phyloP scores from a whole-genome alignment of 257 asterid genomes.

The Solanum chiquidenum region DNA sequence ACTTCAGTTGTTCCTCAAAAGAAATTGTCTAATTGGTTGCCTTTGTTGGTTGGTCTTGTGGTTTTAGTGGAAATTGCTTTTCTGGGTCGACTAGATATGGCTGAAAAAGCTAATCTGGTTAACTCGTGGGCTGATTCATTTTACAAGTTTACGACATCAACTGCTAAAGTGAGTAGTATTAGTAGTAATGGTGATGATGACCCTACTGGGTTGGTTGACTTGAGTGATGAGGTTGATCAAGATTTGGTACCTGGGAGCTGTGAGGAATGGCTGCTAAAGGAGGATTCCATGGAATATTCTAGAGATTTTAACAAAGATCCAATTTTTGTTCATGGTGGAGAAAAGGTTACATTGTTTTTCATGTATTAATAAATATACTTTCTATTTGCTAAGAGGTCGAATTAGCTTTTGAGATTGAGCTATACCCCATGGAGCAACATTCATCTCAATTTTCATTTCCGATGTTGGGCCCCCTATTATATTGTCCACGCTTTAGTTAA shows the following conservation, averaged over 20 bases:
- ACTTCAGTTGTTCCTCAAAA: slow-evolving; percentile 17
- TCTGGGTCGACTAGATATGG: slow-evolving; percentile 67
- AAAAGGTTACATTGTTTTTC: slow-evolving; percentile 34
- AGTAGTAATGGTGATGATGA: background rate
- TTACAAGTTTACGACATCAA: slow-evolving; percentile 42
- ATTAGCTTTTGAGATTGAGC: background rate
- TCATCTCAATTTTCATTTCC: background rate
- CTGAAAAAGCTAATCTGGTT: slow-evolving; percentile 66
- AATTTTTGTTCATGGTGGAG: slow-evolving; percentile 41
- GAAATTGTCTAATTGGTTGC: slow-evolving; percentile 57
- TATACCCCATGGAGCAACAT: background rate
- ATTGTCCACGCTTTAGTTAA: background rate
- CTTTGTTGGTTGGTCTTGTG: slow-evolving; percentile 54
- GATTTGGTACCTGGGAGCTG: slow-evolving; percentile 27
- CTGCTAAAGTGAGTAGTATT: background rate
- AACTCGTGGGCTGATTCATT: slow-evolving; percentile 94
- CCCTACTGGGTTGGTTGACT: background rate
- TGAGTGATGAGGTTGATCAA: background rate
- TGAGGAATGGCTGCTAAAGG: slow-evolving; percentile 72
- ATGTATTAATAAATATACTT: background rate
- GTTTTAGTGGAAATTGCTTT: slow-evolving; percentile 83
- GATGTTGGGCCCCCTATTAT: background rate
- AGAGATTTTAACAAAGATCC: slow-evolving; percentile 72
- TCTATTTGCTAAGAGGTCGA: background rate
- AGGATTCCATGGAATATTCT: slow-evolving; percentile 55